Conservation (phyloP, 2,329 filamentous ascomycete genomes). For the Periglandula ipomoeae region DNA sequence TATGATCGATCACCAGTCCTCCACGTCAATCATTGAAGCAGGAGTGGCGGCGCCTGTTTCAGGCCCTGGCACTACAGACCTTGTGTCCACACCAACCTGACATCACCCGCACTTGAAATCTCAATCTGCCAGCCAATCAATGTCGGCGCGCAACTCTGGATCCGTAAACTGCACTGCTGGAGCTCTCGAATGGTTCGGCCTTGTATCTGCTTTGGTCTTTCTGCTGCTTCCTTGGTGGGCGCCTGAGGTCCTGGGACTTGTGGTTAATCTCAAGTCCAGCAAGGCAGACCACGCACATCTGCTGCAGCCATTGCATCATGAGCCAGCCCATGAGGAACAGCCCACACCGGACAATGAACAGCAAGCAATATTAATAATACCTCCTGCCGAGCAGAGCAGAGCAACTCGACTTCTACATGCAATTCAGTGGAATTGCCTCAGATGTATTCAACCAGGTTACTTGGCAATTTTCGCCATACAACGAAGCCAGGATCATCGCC, state of each 20-base stretch:
- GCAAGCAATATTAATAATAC: no score
- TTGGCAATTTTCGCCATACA: neutral
- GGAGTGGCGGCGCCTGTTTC: conserved; percentile 12
- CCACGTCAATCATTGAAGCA: neutral
- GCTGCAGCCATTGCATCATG: neutral
- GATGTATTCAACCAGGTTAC: neutral
- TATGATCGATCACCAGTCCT: no score
- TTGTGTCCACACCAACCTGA: no score
- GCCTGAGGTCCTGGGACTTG: neutral
- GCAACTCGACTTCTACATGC: neutral
- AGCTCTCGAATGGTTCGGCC: neutral
- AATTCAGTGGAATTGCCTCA: neutral
- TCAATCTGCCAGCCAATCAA: neutral
- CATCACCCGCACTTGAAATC: no score
- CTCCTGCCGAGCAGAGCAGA: no score
- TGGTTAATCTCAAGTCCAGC: neutral
- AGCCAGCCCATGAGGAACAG: neutral
- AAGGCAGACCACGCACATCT: neutral
- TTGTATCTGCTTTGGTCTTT: neutral
- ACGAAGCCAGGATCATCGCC: neutral
- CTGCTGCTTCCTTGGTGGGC: neutral
- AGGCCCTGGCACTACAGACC: conserved; percentile 4
- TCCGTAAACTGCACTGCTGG: no score
- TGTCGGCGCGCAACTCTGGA: no score
- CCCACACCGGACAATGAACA: neutral